These are phyloP conservation scores for Mytilinidion resinicola DNA, from an alignment of 495 filamentous ascomycete species.

Conservation along the genomic window DNA sequence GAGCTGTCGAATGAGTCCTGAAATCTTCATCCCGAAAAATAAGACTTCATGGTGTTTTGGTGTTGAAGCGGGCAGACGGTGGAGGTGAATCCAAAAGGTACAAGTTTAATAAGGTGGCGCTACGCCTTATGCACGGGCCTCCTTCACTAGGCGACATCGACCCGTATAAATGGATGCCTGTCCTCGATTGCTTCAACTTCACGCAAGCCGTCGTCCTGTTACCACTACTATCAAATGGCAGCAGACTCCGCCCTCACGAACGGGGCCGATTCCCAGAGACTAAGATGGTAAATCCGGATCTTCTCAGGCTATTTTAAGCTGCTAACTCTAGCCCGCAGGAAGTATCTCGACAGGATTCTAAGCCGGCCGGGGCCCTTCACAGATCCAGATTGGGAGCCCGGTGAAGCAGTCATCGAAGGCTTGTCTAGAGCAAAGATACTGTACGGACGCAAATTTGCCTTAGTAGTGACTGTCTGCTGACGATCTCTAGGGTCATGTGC, in stretches of 20 bases:
- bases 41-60: too few species aligned
- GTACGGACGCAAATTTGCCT: slow-evolving; percentile 40
- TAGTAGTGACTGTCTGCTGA: slow-evolving; percentile 1
- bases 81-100: too few species aligned
- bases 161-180: not conserved
- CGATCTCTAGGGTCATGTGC: slow-evolving; percentile 44
- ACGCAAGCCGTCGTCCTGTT: not conserved
- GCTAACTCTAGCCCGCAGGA: slow-evolving; percentile 46
- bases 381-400: slow-evolving; percentile 60
- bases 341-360: slow-evolving; percentile 72
- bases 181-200: not conserved
- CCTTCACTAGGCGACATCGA: not conserved
- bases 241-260: not conserved
- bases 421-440: slow-evolving; percentile 64
- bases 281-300: slow-evolving; percentile 22
- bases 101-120: too few species aligned
- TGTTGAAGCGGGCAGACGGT: too few species aligned
- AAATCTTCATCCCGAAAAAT: too few species aligned
- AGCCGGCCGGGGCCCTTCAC: slow-evolving; percentile 71
- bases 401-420: slow-evolving; percentile 53
- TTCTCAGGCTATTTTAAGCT: not conserved
- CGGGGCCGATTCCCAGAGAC: slow-evolving; percentile 9
- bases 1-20: too few species aligned
- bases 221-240: slow-evolving; percentile 12
- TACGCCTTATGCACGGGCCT: not conserved